Evolutionary conservation across 169 alveolate genomes (phyloP), one percentile per base, ranked within the genome.

Genomic region (Cryptosporidium baileyi): DNA sequence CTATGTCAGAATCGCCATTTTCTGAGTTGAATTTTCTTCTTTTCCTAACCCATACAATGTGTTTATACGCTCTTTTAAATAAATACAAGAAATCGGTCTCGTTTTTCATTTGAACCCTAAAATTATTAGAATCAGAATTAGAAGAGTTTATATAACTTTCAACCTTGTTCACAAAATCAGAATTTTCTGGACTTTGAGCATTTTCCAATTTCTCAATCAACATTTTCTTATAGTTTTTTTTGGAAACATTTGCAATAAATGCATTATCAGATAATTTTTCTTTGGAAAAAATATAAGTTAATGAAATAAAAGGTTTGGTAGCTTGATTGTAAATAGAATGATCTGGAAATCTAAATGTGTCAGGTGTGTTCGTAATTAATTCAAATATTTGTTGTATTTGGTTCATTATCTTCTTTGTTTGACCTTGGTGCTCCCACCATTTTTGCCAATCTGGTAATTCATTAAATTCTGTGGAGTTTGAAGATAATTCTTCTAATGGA

Each of bases 351-450:
- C 57, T 52, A 40, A 74, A 74, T 54, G 24, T 74, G n/a, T 57
- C 60, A 13, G 67, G 67, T 1, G 85, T 38, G 30, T 54, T 74
- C 30, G 34, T 7, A 45, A 74, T 38, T 0, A 67, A 38, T 19
- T 13, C 19, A 43, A 41, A 57, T n/a, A 74, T 54, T 34, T 51
- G 41, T 11, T 17, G 17, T 3, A 74, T 54, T 54, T 54, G 74
- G 11, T 30, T 28, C 2, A 51, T 9, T 74, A 74, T 34, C 34
- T 36, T 36, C 13, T 9, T 74, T 51, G 59, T 74, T 17, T 54
- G n/a, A 1, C 74, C 57, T 54, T 74, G 61, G 13, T 38, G 11
- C 19, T 74, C 26, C 85, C 85, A 74, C 85, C 85, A 74, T n/a
- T 34, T 74, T 24, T 9, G 44, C 85, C 85, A 74, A 15, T 74